Evolutionary conservation across 2,329 filamentous ascomycete genomes (phyloP).

Genomic region (Emergomyces pasteurianus): DNA sequence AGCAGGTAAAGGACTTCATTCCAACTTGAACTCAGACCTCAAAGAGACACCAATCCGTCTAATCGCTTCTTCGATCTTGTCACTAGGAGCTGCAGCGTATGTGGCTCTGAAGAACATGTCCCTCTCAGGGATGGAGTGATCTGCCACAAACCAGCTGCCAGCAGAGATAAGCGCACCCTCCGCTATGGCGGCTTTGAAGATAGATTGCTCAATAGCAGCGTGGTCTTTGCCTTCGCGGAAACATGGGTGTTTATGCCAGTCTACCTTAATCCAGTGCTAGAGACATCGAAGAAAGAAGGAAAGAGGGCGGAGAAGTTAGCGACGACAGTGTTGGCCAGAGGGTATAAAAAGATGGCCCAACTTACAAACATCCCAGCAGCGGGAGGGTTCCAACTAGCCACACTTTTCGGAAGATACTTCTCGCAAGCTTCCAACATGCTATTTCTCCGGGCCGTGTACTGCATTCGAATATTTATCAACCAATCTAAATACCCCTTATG

Average conservation of each 20-base stretch:
- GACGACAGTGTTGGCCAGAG: neutral
- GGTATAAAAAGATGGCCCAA: constrained; percentile 16
- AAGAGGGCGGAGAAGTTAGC: neutral
- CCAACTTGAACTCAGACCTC: constrained; percentile 45
- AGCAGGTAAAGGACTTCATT: constrained; percentile 3
- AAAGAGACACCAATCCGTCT: constrained; percentile 65
- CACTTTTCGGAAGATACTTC: constrained; percentile 55
- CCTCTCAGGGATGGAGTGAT: constrained; percentile 45
- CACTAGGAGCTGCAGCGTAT: constrained; percentile 65
- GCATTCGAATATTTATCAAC: constrained; percentile 67
- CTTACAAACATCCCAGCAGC: constrained; percentile 88
- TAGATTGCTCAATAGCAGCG: constrained; percentile 61
- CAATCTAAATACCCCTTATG: constrained; percentile 81
- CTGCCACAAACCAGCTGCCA: constrained; percentile 84
- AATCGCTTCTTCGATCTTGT: constrained; percentile 61
- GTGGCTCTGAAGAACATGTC: constrained; percentile 83
- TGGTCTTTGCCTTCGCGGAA: constrained; percentile 25
- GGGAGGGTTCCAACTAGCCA: constrained; percentile 68
- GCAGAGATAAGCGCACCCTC: constrained; percentile 69
- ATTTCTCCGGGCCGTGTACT: constrained; percentile 72
- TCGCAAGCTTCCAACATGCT: constrained; percentile 68
- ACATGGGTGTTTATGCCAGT: constrained; percentile 36
- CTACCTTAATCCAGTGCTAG: constrained; percentile 38
- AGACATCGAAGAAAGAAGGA: neutral
- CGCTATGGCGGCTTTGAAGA: constrained; percentile 66